Evolutionary conservation across 2,329 filamentous ascomycete species (phyloP).

Genomic region (Alternaria arbusti): DNA sequence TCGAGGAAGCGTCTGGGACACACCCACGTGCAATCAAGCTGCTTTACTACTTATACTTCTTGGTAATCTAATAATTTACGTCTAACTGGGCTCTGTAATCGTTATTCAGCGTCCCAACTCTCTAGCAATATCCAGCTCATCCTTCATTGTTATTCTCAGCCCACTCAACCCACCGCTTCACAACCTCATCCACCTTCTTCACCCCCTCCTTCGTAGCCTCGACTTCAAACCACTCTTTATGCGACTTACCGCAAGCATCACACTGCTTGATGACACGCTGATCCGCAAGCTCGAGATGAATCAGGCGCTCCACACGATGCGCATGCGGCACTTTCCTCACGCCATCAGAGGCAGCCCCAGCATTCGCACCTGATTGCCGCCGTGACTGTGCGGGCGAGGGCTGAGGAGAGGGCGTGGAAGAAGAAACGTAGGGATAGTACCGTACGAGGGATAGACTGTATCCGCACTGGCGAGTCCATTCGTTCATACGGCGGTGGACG

Average conservation of each 20-base stretch:
- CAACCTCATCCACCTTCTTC: slow-evolving; percentile 71
- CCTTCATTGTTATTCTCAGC: slow-evolving; percentile 58
- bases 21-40: neutral
- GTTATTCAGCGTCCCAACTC: neutral
- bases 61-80: rapidly evolving
- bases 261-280: slow-evolving; percentile 69
- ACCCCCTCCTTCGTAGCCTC: slow-evolving; percentile 75
- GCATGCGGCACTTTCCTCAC: slow-evolving; percentile 80
- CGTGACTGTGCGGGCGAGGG: slow-evolving; percentile 30
- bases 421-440: slow-evolving; percentile 81
- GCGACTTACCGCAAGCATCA: slow-evolving; percentile 78
- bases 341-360: slow-evolving; percentile 21
- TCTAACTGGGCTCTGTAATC: neutral
- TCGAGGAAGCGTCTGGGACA: neutral
- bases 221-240: slow-evolving; percentile 95
- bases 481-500: slow-evolving; percentile 86
- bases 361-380: slow-evolving; percentile 27
- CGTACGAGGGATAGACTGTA: slow-evolving; percentile 86
- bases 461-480: slow-evolving; percentile 93
- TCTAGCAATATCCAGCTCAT: neutral
- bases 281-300: slow-evolving; percentile 83
- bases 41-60: neutral
- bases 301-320: slow-evolving; percentile 85
- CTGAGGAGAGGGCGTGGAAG: slow-evolving; percentile 33
- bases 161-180: slow-evolving; percentile 87